phyloP scores from a whole-genome alignment of 2,329 filamentous ascomycete species.

The Blumeriella jaapii region DNA sequence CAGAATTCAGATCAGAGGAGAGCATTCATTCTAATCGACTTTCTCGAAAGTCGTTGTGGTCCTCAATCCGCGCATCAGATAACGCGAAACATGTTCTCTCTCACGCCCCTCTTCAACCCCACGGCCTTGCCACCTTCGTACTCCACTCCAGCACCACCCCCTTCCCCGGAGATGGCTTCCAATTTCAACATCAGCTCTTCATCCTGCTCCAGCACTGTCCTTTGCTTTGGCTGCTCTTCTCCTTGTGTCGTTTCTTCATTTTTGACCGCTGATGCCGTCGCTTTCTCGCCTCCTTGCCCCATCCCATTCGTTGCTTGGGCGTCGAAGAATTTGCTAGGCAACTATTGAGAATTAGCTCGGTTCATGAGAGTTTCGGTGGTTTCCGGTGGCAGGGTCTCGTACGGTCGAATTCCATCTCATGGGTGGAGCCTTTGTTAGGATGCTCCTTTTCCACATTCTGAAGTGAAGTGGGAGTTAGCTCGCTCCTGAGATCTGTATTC shows the following conservation, averaged over 20 bases:
- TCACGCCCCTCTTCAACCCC: slow-evolving; percentile 62
- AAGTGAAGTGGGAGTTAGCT: neutral
- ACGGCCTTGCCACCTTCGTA: slow-evolving; percentile 64
- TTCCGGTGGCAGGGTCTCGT: neutral
- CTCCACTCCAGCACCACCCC: slow-evolving; percentile 60
- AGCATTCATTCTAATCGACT: too few species aligned
- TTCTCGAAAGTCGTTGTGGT: too few species aligned
- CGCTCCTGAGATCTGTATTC: neutral
- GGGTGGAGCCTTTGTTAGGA: neutral
- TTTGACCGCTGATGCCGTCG: too few species aligned
- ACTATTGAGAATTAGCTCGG: too few species aligned
- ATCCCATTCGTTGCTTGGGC: too few species aligned
- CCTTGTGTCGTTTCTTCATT: neutral
- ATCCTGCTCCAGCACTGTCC: slow-evolving; percentile 31
- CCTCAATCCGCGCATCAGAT: too few species aligned
- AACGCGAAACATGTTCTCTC: slow-evolving; percentile 66
- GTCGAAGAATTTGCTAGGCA: too few species aligned
- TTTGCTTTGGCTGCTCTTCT: neutral
- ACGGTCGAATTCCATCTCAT: neutral
- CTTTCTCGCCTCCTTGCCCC: neutral
- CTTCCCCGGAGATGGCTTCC: slow-evolving; percentile 55
- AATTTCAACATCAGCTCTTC: slow-evolving; percentile 55
- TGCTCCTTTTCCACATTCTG: neutral
- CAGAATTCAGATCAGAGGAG: too few species aligned
- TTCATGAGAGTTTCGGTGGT: too few species aligned